Base-by-base conservation (phyloP, 306 rosid species). In the Chamaecrista fasciculata region DNA sequence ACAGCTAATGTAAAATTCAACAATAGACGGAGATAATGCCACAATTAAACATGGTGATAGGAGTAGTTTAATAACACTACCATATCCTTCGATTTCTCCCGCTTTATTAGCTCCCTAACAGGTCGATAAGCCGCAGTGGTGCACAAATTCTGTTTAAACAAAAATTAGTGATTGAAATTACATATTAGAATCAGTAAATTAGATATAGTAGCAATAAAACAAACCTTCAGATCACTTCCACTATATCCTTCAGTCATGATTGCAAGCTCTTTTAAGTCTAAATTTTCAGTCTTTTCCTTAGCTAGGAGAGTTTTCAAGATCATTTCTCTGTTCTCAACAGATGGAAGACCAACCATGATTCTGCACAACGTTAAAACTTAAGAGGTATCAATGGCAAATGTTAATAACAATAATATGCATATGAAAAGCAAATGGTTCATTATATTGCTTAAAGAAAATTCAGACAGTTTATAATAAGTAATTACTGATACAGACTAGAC, bases 151-250 rank as follows among this genome's bases (percentile, higher is more conserved):
- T 94, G 95, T 72, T 80, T 36, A 81, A 69, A 82, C 67, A 57
- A 72, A 61, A 24, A 83, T 40, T 73, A 34, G 46, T 81, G 48
- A 51, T 53, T 15, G 21, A 71, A 23, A 51, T 12, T 44, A 33
- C 25, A 53, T 53, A 25, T 52, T 31, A 70, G 34, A 61, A 28
- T 6, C 1, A 51, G 21, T 5, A 58, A 59, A 65, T 29, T 53
- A 66, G 50, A 69, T 67, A 4, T 24, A 46, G 16, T 5, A 34
- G 64, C 18, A 25, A 29, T 47, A 44, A 82, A 63, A 33, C 68
- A 65, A 51, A 91, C 99, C 97, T 91, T 94, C 8, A 94, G 96
- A 76, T 94, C 99, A 72, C 97, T 94, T 73, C 97, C 97, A 78
- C 86, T 94, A 39, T 70, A 94, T 59, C 99, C 99, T 77, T 87